Base-by-base conservation (phyloP, 1,284 basidiomycete species). In the Chiua sp. region DNA sequence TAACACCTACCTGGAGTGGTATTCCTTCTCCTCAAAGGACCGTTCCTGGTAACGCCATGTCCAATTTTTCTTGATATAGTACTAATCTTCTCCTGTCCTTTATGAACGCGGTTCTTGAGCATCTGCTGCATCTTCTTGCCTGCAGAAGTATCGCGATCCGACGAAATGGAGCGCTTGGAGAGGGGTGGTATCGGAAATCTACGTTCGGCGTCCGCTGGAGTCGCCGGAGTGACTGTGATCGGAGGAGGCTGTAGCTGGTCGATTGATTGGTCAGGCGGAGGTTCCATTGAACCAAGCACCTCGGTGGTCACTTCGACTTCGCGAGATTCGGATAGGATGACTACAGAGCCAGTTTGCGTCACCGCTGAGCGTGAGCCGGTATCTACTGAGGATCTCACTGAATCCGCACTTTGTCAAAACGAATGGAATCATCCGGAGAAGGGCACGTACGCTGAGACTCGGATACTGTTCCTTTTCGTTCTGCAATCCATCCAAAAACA, bases 401-500 rank as follows among this genome's bases (percentile, higher is more conserved):
- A 18, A 28, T 56, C 22, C 23, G 22, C 10, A 10, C 12, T 37
- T 28, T 30, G 53, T 59, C 23, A 53, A 42, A 30, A 33, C 23
- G 11, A 28, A 16, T n/a, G 28, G 15, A n/a, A 46, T n/a, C 16
- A 22, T 37, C 26, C n/a, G 30, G 12, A 4, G 53, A 47, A 50
- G 16, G 39, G 32, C 53, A 60, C 75, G 56, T 53, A 74, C 72
- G 33, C 18, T 66, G 72, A 23, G 60, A 63, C 30, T 73, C 71
- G 7, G 73, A 64, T 32, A 56, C 57, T 1, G 64, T 62, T 26
- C 83, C 82, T 39, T 81, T 81, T 69, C 80, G 79, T 63, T 86
- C 85, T 0, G 90, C 86, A 66, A 91, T 92, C 90, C 93, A 98
- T 7, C 85, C 80, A 74, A 98, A 98, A 3, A 96, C 82, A 49